These are phyloP conservation scores for Epichloe sibirici DNA, from an alignment of 2,329 filamentous ascomycete genomes.

Conservation along the genomic window DNA sequence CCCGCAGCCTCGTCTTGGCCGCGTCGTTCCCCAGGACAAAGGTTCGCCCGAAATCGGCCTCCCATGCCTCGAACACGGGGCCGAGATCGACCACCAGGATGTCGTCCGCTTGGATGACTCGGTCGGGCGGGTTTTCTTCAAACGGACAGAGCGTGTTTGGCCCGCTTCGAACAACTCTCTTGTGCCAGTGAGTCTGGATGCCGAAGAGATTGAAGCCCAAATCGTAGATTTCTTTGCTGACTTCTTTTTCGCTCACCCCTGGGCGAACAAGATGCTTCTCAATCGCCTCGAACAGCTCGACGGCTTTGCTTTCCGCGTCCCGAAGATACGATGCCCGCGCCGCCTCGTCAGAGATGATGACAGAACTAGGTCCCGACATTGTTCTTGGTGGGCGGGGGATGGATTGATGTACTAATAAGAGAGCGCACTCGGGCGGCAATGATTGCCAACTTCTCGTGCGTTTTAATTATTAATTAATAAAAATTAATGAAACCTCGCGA, in stretches of 20 bases:
- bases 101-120: conserved; percentile 33
- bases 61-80: conserved; percentile 39
- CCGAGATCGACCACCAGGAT: conserved; percentile 40
- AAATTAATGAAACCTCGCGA: too few relatives aligned
- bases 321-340: conserved; percentile 16
- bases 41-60: conserved; percentile 41
- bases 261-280: conserved; percentile 31
- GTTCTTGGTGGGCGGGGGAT: too few relatives aligned
- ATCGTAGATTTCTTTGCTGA: conserved; percentile 35
- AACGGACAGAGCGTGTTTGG: conserved; percentile 37
- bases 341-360: neutral
- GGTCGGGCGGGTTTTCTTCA: conserved; percentile 35
- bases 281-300: conserved; percentile 34
- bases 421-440: neutral
- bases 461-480: too few relatives aligned
- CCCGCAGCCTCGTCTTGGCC: conserved; percentile 29
- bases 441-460: too few relatives aligned
- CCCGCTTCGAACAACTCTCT: conserved; percentile 36
- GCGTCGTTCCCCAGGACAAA: conserved; percentile 36
- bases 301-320: conserved; percentile 34
- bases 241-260: conserved; percentile 32
- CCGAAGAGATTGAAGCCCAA: conserved; percentile 17
- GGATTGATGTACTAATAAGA: too few relatives aligned
- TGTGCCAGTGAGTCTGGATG: conserved; percentile 39
- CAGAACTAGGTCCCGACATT: neutral